Conservation (phyloP, 108 stramenopile genomes). For the Skeletonema potamos region DNA sequence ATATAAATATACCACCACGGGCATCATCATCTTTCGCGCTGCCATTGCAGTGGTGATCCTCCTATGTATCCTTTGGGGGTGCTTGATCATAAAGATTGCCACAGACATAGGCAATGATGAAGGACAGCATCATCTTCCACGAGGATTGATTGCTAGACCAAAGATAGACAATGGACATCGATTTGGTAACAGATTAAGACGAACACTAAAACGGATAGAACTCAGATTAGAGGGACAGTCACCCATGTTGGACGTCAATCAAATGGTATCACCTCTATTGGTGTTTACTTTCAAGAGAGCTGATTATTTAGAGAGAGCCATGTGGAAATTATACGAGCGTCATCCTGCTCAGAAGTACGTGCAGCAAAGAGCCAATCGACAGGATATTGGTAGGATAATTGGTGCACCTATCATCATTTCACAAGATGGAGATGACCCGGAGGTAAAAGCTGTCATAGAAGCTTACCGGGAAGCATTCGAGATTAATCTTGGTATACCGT, state of each 20-base stretch:
- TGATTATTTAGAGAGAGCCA: constrained; percentile 66
- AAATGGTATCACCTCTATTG: constrained; percentile 69
- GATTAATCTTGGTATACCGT: constrained; percentile 49
- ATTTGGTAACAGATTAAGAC: constrained; percentile 10
- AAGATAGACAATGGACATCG: not conserved
- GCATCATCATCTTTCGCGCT: constrained; percentile 23
- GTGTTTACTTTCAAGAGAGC: constrained; percentile 82
- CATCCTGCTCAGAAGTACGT: constrained; percentile 46
- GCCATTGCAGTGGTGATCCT: constrained; percentile 25
- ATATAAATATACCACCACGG: not conserved
- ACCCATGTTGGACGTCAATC: constrained; percentile 16
- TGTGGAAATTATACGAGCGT: constrained; percentile 55
- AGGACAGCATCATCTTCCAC: not conserved
- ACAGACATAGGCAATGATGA: constrained; percentile 3
- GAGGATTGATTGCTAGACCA: constrained; percentile 18
- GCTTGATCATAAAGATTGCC: constrained; percentile 25
- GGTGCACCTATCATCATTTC: constrained; percentile 78
- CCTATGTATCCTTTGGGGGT: constrained; percentile 23
- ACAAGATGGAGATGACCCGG: constrained; percentile 70
- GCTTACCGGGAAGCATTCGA: constrained; percentile 50
- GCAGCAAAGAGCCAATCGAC: constrained; percentile 8
- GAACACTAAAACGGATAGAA: constrained; percentile 17
- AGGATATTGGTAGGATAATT: constrained; percentile 35
- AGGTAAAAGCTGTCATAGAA: constrained; percentile 52
- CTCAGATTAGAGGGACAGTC: not conserved